phyloP scores from a whole-genome alignment of 2,329 filamentous ascomycete species.

The Bipolaris cookei region DNA sequence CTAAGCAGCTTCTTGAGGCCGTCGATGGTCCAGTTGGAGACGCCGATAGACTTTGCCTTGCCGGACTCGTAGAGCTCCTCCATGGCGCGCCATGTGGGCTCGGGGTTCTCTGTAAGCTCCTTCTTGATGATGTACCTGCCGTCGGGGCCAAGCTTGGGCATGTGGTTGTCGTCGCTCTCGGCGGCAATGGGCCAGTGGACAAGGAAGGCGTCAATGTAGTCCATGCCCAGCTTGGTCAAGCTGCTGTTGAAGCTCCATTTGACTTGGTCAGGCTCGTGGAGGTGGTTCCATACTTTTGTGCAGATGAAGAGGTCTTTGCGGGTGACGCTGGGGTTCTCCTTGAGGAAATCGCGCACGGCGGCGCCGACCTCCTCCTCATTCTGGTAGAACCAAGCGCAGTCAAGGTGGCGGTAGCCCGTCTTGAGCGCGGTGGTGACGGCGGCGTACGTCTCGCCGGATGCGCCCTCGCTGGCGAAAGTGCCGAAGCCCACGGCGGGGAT shows the following conservation, averaged over 20 bases:
- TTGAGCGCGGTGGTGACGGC: conserved; percentile 66
- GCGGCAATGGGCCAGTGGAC: conserved; percentile 66
- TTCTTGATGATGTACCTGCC: conserved; percentile 69
- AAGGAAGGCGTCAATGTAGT: conserved; percentile 74
- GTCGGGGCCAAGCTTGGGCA: conserved; percentile 62
- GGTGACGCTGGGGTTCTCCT: conserved; percentile 60
- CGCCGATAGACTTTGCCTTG: conserved; percentile 69
- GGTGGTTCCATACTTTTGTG: conserved; percentile 71
- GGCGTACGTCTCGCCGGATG: conserved; percentile 59
- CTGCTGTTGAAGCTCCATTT: conserved; percentile 67
- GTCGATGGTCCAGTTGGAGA: conserved; percentile 73
- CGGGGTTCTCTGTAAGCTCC: conserved; percentile 69
- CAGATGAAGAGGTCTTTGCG: conserved; percentile 71
- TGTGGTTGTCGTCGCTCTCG: conserved; percentile 59
- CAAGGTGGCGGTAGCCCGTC: conserved; percentile 68
- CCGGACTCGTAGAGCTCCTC: conserved; percentile 68
- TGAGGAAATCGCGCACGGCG: conserved; percentile 66
- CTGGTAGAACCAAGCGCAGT: conserved; percentile 73
- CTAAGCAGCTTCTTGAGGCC: conserved; percentile 71
- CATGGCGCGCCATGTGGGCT: conserved; percentile 71
- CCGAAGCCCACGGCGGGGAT: conserved; percentile 76
- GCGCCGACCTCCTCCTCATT: conserved; percentile 75
- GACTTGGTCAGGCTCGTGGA: conserved; percentile 63
- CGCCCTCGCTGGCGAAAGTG: conserved; percentile 73
- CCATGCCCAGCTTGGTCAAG: conserved; percentile 65